Conservation (phyloP, 164 flowering plant genomes). For the Euptelea pleiosperma region DNA sequence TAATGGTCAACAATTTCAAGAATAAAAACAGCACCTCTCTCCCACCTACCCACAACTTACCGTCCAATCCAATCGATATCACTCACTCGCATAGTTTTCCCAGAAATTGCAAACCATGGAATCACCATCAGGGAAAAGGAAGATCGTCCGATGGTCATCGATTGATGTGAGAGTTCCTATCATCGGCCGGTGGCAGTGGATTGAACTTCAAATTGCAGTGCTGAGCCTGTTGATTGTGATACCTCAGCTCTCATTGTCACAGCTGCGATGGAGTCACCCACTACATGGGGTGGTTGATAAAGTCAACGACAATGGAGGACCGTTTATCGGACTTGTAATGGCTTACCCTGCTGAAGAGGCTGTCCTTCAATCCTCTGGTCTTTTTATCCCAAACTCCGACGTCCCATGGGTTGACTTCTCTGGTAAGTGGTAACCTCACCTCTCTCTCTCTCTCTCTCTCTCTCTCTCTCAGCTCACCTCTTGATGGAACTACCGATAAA, state of each 20-base stretch:
- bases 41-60: too few species aligned
- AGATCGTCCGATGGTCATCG: too few species aligned
- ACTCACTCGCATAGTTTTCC: too few species aligned
- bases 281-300: constrained; percentile 26
- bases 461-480: background rate
- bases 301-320: constrained; percentile 36
- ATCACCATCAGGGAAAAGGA: too few species aligned
- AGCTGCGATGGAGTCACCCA: constrained; percentile 33
- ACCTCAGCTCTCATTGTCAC: background rate
- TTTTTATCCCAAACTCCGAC: constrained; percentile 18
- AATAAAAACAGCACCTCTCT: too few species aligned
- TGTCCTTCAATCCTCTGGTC: constrained; percentile 22
- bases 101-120: too few species aligned
- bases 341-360: constrained; percentile 35
- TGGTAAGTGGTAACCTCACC: constrained; percentile 19
- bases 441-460: constrained; percentile 3
- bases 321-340: constrained; percentile 53
- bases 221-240: constrained; percentile 1
- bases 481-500: too few species aligned
- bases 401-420: constrained; percentile 41
- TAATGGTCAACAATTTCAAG: too few species aligned
- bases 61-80: too few species aligned
- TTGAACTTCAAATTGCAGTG: constrained; percentile 5
- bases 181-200: too few species aligned
- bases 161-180: too few species aligned